Evolutionary conservation across 306 rosid genomes (phyloP), one percentile per base, ranked within the genome.

Genomic region (Gastrolobium villosum): DNA sequence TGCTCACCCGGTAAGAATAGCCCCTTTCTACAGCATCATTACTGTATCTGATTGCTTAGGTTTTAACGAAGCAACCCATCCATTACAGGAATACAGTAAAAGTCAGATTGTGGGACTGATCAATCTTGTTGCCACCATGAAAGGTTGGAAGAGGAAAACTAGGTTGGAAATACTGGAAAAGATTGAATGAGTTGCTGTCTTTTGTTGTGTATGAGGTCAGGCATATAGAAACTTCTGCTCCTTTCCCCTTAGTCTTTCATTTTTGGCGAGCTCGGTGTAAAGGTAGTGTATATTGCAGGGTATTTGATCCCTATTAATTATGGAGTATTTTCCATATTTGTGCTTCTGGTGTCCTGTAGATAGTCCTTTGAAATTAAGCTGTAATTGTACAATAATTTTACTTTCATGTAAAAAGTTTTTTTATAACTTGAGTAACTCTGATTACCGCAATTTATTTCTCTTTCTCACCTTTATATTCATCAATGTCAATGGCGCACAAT

Each of bases 101-200:
- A 89, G 61, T 86, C 99, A 96, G 84, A 62, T 93, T 60, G 87
- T 93, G 55, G 98, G 99, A 76, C 72, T 96, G 86, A 43, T 96
- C 82, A 93, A 96, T 86, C 92, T 96, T n/a, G 99, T 96, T 73
- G 95, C 98, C 56, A 8, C 96, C 3, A 91, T 96, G 99, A 96
- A 91, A 90, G 92, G 97, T 67, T 96, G 99, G 99, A 93, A 93
- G 90, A 90, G 99, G 75, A 96, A 96, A 91, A 90, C 93, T 66
- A 89, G 97, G 88, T 82, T 91, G 87, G 99, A 96, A 73, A 76
- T 90, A 52, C 57, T 96, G 48, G 99, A 93, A 86, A 96, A 93
- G 91, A 96, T 96, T 61, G 98, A 96, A 83, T 92, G 92, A 94
- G 82, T 52, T 20, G 43, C 70, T 34, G 61, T 54, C 13, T 32